Evolutionary conservation across 805 yeast species (phyloP), one percentile per base, ranked within the genome.

Genomic region (Sugiyamaella valdiviana): DNA sequence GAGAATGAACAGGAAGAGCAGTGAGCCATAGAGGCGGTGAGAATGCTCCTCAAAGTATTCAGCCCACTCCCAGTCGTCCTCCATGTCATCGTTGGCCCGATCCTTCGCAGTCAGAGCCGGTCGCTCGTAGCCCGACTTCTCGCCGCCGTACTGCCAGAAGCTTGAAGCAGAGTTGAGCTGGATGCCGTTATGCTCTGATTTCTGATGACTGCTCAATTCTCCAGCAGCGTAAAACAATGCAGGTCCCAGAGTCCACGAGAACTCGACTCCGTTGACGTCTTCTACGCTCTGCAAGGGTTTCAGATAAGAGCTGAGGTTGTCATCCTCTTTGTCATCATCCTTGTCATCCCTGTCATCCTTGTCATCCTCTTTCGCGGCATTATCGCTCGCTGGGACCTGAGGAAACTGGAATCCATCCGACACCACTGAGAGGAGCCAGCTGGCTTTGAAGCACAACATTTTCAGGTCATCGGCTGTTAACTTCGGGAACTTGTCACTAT

Each of bases 241-340:
- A 59, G 85, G 83, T 4, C 99, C 99, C 32, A 93, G 63, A 0
- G 98, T 91, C 99, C 99, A 93, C 0, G 96, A 85, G 15, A 93
- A 70, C 56, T 93, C 99, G 3, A 80, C 78, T 1, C 95, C 96
- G 51, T 86, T 76, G 26, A 93, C 79, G 15, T 81, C 74, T 48
- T 83, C 82, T 0, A 93, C 89, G 51, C 95, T 83, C 65, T 84
- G 88, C 66, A 93, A 89, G 0, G 90, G 83, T 24, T 83, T 61
- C 73, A 60, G 49, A 38, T 51, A 56, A 5, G 37, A 15, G 23
- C 48, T 17, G 17, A 53, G 43, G 6, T 40, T 24, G 10, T 39
- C 39, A 16, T 35, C 36, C n/a, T 26, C 39, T 35, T 22, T 43
- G 38, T 21, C 46, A 20, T n/a, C n/a, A n/a, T n/a, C n/a, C n/a